Base-by-base conservation (phyloP, 495 filamentous ascomycete species). In the Gamarada debralockiae region DNA sequence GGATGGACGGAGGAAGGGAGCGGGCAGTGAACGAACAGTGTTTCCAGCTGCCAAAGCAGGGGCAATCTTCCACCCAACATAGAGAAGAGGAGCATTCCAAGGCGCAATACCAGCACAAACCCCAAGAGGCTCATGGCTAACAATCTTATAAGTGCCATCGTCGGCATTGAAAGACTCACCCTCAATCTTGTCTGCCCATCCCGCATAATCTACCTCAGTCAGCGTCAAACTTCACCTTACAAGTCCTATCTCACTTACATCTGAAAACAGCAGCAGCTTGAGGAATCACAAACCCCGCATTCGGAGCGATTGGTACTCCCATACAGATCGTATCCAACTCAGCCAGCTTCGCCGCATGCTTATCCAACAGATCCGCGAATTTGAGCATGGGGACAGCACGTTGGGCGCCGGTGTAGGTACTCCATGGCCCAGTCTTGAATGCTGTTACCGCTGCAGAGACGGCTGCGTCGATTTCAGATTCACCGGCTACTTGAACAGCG, bases 51-150 rank as follows among this genome's bases (percentile, higher is more conserved):
- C 37, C 7, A 80, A 37, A 15, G 72, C 73, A 0, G 73, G 67
- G 0, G 54, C 64, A 38, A 76, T 67, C 51, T 77, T 77, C 18
- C 65, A 69, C 3, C 62, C 52, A 0, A 68, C 63, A 33, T 75
- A 60, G 7, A 70, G 43, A 8, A 76, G 40, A 33, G 72, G 71
- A 40, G 64, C 75, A 66, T 80, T 82, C 72, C 75, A 82, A 14
- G 77, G 75, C 7, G 63, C 59, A 27, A 76, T 73, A 3, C 61
- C 73, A 17, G 37, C 67, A 34, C 54, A 59, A 22, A 76, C 64
- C 9, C 73, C 73, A 14, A 75, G 53, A 2, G 73, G 71, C 33
- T 70, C 68, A 37, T 50, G 33, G 6, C 47, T 3, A 4, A 29
- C 24, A 15, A 50, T 37, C 34, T 69, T 66, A 12, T 45, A 52